Evolutionary conservation across 192 early-diverging fungal genomes (phyloP), one percentile per base, ranked within the genome.

Genomic region (Coemansia sp.): DNA sequence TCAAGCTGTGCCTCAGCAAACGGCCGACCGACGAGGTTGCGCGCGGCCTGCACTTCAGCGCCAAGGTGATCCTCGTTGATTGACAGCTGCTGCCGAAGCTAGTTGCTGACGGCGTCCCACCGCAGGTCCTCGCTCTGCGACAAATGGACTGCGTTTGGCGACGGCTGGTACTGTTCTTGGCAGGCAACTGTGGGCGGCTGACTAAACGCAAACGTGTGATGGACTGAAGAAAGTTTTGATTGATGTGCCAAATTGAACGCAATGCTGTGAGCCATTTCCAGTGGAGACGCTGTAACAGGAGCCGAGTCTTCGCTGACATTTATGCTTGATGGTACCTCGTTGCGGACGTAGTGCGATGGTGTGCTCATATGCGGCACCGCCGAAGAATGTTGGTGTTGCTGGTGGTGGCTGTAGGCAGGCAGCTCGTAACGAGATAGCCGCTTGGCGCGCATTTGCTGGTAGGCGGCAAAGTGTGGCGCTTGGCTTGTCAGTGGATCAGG

Each of bases 101-200:
- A 68, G 63, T 55, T 58, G 75, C 63, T 78, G 12, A 78, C 46
- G 1, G 57, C 62, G 23, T 78, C 75, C 75, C 75, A 78, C 14
- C 63, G 75, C 48, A 78, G 60, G n/a, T 78, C 63, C 24, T 78
- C 70, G 49, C 66, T 40, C 34, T 65, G 70, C 31, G 66, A 72
- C 23, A 78, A 66, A 11, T 78, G 75, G 18, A 78, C 50, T 10
- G 69, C 21, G 23, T 10, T 36, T 40, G 61, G 49, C 61, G 17
- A 36, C 46, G 25, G 47, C 26, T 15, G 53, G 12, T 28, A 25
- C 40, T 50, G 17, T 10, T 38, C 9, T 24, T 28, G n/a, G 11
- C 44, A 18, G 50, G 48, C 21, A 15, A 53, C 52, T 3, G 62
- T 31, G 20, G 40, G 38, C 46, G 63, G 63, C 26, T 64, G 62